Percentiles rank a stretch among this genome's conserved stretches.
Evolutionary conservation across 2,329 filamentous ascomycete genomes (phyloP).

Genomic region (Pseudophaeomoniella oleicola): DNA sequence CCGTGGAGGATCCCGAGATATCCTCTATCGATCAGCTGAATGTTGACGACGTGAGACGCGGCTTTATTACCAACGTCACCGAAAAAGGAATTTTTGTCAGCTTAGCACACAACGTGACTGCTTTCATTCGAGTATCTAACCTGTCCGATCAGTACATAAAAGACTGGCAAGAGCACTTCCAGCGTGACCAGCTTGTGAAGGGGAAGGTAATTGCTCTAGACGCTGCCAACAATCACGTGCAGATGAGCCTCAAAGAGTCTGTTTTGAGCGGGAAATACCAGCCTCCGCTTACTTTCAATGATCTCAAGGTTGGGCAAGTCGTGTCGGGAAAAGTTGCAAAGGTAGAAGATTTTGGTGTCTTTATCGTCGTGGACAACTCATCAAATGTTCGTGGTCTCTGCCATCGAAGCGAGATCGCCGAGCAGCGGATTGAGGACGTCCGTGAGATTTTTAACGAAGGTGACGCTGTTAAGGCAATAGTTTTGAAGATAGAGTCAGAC

Average conservation of each 20-base stretch:
- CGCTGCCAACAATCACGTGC: slow-evolving; percentile 51
- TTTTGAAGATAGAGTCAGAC: slow-evolving; percentile 61
- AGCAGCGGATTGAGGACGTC: slow-evolving; percentile 68
- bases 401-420: slow-evolving; percentile 83
- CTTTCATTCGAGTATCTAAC: slow-evolving; percentile 72
- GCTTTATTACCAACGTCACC: slow-evolving; percentile 80
- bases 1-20: slow-evolving; percentile 70
- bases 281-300: slow-evolving; percentile 56
- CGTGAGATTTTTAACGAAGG: slow-evolving; percentile 79
- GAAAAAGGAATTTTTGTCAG: slow-evolving; percentile 82
- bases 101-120: slow-evolving; percentile 67
- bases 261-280: slow-evolving; percentile 67
- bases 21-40: slow-evolving; percentile 55
- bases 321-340: slow-evolving; percentile 85
- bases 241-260: slow-evolving; percentile 78
- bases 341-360: slow-evolving; percentile 89
- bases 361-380: slow-evolving; percentile 78
- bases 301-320: slow-evolving; percentile 64
- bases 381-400: slow-evolving; percentile 84
- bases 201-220: slow-evolving; percentile 70
- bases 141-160: slow-evolving; percentile 85
- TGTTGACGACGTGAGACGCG: slow-evolving; percentile 66
- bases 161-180: slow-evolving; percentile 84
- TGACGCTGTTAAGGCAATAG: slow-evolving; percentile 82
- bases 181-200: slow-evolving; percentile 78